Evolutionary conservation across 495 filamentous ascomycete genomes (phyloP).

Genomic region (Podospora bellae-mahoneyi): DNA sequence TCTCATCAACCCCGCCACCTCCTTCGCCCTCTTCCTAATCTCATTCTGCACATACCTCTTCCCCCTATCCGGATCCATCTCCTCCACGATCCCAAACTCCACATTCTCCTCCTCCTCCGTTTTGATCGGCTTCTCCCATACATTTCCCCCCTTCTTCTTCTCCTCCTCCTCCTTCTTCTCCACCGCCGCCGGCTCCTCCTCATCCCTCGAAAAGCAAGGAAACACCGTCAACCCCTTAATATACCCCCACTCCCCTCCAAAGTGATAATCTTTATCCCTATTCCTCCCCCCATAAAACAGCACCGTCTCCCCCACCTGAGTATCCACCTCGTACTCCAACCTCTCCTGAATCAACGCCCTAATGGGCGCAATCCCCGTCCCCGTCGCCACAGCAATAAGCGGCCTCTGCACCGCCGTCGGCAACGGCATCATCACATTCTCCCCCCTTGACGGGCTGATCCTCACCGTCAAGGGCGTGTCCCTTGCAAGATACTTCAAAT

Average conservation of each 20-base stretch:
- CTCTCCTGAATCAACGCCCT: slow-evolving; percentile 75
- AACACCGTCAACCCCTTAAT: slow-evolving; percentile 52
- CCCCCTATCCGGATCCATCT: slow-evolving; percentile 32
- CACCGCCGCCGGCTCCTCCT: slow-evolving; percentile 20
- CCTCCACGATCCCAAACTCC: neutral
- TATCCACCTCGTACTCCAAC: slow-evolving; percentile 3
- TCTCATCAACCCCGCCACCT: slow-evolving; percentile 57
- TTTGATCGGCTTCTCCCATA: too few species aligned
- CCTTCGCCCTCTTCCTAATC: slow-evolving; percentile 56
- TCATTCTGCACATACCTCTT: slow-evolving; percentile 90
- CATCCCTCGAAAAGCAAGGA: slow-evolving; percentile 75
- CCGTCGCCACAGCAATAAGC: slow-evolving; percentile 77
- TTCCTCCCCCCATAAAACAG: slow-evolving; percentile 84
- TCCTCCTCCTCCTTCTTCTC: neutral
- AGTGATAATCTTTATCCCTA: slow-evolving; percentile 70
- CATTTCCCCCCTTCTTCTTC: too few species aligned
- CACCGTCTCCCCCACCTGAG: slow-evolving; percentile 30
- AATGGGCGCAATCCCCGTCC: slow-evolving; percentile 89
- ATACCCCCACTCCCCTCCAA: slow-evolving; percentile 65
- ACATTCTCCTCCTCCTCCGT: neutral
- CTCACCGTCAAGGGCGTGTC: slow-evolving; percentile 54
- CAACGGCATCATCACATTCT: slow-evolving; percentile 11
- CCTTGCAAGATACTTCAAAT: slow-evolving; percentile 63
- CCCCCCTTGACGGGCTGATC: slow-evolving; percentile 35
- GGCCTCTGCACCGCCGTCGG: slow-evolving; percentile 39